Evolutionary conservation across 345 rosid species (phyloP).

Genomic region (Nasturtium officinale): DNA sequence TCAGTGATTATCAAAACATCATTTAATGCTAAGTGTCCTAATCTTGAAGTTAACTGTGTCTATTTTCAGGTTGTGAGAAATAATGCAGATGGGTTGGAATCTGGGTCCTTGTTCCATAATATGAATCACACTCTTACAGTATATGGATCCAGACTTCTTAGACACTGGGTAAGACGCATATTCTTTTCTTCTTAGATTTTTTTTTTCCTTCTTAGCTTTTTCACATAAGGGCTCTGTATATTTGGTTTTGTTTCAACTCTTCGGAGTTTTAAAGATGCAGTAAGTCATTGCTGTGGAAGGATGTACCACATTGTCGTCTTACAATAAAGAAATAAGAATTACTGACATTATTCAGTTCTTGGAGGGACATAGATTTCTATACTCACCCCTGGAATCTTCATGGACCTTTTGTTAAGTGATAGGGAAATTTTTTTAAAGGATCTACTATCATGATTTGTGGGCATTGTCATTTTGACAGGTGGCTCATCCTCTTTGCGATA

Average conservation of each 20-base stretch:
- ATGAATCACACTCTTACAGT: slow-evolving; percentile 82
- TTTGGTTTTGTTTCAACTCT: slow-evolving; percentile 23
- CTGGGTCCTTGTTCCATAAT: slow-evolving; percentile 72
- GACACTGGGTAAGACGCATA: slow-evolving; percentile 76
- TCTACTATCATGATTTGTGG: slow-evolving; percentile 10
- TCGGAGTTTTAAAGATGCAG: slow-evolving; percentile 1
- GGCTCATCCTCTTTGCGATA: slow-evolving; percentile 85
- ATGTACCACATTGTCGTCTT: neutral
- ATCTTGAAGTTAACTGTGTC: slow-evolving; percentile 10
- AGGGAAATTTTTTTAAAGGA: neutral
- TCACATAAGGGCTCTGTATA: slow-evolving; percentile 5
- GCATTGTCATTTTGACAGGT: slow-evolving; percentile 57
- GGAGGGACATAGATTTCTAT: slow-evolving; percentile 5
- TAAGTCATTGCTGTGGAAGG: slow-evolving; percentile 8
- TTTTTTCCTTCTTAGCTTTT: too few species aligned
- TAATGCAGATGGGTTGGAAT: slow-evolving; percentile 75
- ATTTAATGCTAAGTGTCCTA: neutral
- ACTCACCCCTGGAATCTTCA: slow-evolving; percentile 8
- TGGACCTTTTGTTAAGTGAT: neutral
- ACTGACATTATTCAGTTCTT: slow-evolving; percentile 17
- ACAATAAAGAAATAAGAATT: neutral
- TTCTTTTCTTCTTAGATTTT: slow-evolving; percentile 15
- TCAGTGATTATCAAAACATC: neutral
- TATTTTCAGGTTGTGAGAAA: slow-evolving; percentile 71
- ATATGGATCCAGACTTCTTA: slow-evolving; percentile 88